Evolutionary conservation across 352 stramenopile genomes (phyloP), one percentile per base, ranked within the genome.

Genomic region (Pythium biforme): DNA sequence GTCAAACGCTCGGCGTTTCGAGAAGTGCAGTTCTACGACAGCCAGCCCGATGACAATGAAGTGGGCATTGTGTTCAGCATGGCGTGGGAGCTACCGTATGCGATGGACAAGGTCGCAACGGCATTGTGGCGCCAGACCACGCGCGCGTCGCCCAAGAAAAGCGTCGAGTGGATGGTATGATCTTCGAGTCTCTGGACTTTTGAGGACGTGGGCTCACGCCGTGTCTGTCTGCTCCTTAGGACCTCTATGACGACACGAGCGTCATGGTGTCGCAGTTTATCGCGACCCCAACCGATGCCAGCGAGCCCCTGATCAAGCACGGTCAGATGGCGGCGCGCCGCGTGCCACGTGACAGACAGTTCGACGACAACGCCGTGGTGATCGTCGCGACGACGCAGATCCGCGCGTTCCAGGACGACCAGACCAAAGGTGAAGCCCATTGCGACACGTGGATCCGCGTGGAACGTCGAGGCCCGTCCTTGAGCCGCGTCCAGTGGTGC

Each of bases 241-340:
- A 54, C 25, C 25, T 54, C 11, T 40, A 40, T 40, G 47, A 39
- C 20, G 29, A 54, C 47, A 25, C 19, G 25, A 17, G 5, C 25
- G 8, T 54, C 15, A 54, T 54, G 6, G 47, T 54, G 10, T 54
- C 47, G 19, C 25, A 54, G 26, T 54, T 54, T 22, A 39, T 54
- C 25, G 23, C 47, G 7, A 54, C 47, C 1, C 47, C 47, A 4
- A 39, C n/a, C 14, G 47, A 31, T 25, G 47, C 14, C 12, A 19
- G 14, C 26, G 47, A 54, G 15, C 47, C 23, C 25, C 7, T n/a
- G 26, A 20, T 39, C 47, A 54, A 54, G 25, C 26, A 39, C 17
- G 47, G 47, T 2, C 47, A 54, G n/a, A 22, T 34, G 20, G 47
- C 47, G 15, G 25, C 47, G 2, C 47, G 26, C 5, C 25, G 25